Percentiles rank a stretch among this genome's conserved stretches.
Evolutionary conservation across 148 eudicot species (phyloP).

Genomic region (Rhododendron kiyosumense): DNA sequence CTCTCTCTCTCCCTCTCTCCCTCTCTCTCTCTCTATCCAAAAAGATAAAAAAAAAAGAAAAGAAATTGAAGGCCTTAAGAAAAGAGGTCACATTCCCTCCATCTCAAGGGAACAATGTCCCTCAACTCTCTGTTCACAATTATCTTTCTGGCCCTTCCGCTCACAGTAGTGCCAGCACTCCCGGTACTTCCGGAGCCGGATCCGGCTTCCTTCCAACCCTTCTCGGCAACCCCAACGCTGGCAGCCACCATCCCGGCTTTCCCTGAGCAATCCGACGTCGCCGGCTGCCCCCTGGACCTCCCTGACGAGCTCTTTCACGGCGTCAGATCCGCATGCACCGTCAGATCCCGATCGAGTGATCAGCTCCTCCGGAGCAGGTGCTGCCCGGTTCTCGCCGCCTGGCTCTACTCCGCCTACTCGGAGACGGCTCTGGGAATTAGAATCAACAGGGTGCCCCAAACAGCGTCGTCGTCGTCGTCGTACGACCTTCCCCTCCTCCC

Average conservation of each 20-base stretch:
- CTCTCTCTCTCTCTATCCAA: no score
- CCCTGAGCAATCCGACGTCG: constrained; percentile 62
- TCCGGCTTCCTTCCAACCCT: constrained; percentile 12
- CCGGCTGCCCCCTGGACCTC: constrained; percentile 59
- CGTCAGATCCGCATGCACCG: constrained; percentile 41
- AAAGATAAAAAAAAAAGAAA: no score
- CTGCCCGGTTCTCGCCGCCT: constrained; percentile 84
- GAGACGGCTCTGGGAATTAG: constrained; percentile 31
- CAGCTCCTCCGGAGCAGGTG: constrained; percentile 30
- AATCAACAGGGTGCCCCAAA: neutral
- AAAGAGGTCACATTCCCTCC: no score
- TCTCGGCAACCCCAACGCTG: neutral
- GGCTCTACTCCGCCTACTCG: constrained; percentile 76
- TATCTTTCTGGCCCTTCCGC: constrained; percentile 11
- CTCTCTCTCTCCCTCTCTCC: no score
- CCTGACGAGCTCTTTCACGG: constrained; percentile 48
- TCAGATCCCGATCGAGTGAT: neutral
- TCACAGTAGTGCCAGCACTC: constrained; percentile 8
- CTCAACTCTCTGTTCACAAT: neutral
- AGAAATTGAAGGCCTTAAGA: no score
- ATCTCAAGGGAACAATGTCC: constrained; percentile 10
- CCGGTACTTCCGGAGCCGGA: constrained; percentile 31
- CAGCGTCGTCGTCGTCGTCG: neutral
- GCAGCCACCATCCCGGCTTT: constrained; percentile 69
- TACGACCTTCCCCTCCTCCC: constrained; percentile 74